Conservation (phyloP, 495 filamentous ascomycete species). For the Penicillium atrosanguineum region DNA sequence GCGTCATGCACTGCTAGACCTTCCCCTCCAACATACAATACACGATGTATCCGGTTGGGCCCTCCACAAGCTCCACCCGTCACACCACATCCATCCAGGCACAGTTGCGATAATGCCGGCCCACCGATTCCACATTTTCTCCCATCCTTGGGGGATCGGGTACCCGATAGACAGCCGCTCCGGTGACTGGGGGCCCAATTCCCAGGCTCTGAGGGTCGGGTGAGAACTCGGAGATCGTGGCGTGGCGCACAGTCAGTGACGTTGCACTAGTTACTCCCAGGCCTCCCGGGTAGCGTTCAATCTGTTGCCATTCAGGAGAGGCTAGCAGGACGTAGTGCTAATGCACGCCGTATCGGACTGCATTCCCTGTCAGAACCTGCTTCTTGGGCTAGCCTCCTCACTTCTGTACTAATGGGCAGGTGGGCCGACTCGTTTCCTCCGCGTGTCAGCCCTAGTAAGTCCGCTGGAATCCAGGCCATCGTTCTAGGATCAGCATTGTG, state of each 20-base stretch:
- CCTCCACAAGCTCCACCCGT: slow-evolving; percentile 26
- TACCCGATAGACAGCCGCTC: slow-evolving; percentile 20
- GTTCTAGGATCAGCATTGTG: slow-evolving; percentile 18
- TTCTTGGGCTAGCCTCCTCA: not conserved
- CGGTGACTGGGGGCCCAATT: slow-evolving; percentile 17
- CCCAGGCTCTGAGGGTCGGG: slow-evolving; percentile 12
- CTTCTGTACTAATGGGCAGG: slow-evolving; percentile 20
- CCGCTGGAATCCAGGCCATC: slow-evolving; percentile 16
- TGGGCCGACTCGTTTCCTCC: slow-evolving; percentile 18
- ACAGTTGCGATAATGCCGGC: slow-evolving; percentile 20
- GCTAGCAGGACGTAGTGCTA: slow-evolving; percentile 23
- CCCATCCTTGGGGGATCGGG: slow-evolving; percentile 12
- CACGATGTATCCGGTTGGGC: slow-evolving; percentile 19
- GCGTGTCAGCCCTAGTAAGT: slow-evolving; percentile 25
- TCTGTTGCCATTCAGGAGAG: slow-evolving; percentile 21
- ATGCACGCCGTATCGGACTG: slow-evolving; percentile 17
- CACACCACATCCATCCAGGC: slow-evolving; percentile 22
- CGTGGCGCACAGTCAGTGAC: slow-evolving; percentile 22
- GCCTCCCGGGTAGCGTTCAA: slow-evolving; percentile 1
- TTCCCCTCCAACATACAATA: slow-evolving; percentile 20
- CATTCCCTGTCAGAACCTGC: not conserved
- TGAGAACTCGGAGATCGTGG: slow-evolving; percentile 21
- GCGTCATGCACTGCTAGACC: slow-evolving; percentile 23
- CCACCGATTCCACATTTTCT: slow-evolving; percentile 27
- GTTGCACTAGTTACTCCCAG: slow-evolving; percentile 9